Conservation (phyloP, 2,329 filamentous ascomycete species). For the Cladosporium velox region DNA sequence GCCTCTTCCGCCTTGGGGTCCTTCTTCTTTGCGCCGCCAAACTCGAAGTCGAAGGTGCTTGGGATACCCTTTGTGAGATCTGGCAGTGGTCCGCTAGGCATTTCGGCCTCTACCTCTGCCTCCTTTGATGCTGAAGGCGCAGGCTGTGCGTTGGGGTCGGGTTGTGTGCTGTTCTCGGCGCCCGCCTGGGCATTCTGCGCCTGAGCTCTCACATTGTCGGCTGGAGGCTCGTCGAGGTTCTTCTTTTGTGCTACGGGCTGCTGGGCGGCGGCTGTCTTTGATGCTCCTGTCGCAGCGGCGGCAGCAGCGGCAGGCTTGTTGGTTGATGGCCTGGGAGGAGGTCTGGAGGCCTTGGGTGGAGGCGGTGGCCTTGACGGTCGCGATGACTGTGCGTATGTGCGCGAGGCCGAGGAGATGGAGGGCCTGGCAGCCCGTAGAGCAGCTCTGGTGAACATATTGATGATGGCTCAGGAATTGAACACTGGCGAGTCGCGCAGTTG, state of each 20-base stretch:
- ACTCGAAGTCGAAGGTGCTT: slow-evolving; percentile 82
- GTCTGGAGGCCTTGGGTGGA: slow-evolving; percentile 16
- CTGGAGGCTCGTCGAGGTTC: slow-evolving; percentile 33
- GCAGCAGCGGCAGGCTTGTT: slow-evolving; percentile 9
- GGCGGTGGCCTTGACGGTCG: slow-evolving; percentile 18
- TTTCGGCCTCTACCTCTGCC: slow-evolving; percentile 22
- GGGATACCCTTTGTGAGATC: slow-evolving; percentile 94
- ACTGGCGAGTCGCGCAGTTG: slow-evolving; percentile 15
- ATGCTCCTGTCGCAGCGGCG: slow-evolving; percentile 1
- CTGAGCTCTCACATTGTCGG: slow-evolving; percentile 30
- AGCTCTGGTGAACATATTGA: slow-evolving; percentile 20
- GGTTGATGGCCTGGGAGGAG: slow-evolving; percentile 10
- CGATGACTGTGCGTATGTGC: slow-evolving; percentile 19
- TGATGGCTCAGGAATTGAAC: not conserved
- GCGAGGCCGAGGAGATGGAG: slow-evolving; percentile 9
- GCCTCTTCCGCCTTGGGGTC: slow-evolving; percentile 22
- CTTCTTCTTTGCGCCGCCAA: slow-evolving; percentile 47
- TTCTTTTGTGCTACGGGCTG: slow-evolving; percentile 36
- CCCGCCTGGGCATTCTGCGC: slow-evolving; percentile 33
- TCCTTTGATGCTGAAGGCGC: slow-evolving; percentile 24
- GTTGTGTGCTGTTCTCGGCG: slow-evolving; percentile 31
- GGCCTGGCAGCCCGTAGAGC: slow-evolving; percentile 18
- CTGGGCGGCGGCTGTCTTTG: slow-evolving; percentile 22
- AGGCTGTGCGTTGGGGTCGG: slow-evolving; percentile 24
- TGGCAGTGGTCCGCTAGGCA: slow-evolving; percentile 65